These are phyloP conservation scores for Candolleomyces eurysporus DNA, from an alignment of 768 basidiomycete species.

Conservation along the genomic window DNA sequence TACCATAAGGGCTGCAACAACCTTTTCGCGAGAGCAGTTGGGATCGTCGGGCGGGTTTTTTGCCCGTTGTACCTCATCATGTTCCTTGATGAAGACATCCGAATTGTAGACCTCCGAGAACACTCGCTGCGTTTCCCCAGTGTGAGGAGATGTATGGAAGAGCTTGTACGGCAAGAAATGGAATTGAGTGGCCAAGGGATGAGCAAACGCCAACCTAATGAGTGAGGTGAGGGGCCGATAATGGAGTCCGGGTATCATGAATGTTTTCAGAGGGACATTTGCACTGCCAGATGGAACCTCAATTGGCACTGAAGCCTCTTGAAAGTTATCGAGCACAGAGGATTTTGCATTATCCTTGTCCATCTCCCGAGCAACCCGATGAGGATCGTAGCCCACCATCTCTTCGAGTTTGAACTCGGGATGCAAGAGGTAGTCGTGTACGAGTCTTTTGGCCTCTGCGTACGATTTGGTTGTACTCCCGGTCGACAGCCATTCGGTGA, in stretches of 20 bases:
- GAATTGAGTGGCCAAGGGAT: conserved; percentile 17
- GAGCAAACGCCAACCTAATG: conserved; percentile 21
- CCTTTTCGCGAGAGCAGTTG: conserved; percentile 14
- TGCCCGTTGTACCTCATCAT: conserved; percentile 21
- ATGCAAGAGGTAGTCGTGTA: conserved; percentile 13
- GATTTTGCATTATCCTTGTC: conserved; percentile 11
- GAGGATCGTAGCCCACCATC: conserved; percentile 6
- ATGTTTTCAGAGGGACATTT: conserved; percentile 14
- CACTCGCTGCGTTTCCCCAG: conserved; percentile 11
- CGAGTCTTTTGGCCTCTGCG: background rate
- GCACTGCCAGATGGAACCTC: conserved; percentile 22
- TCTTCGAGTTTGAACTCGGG: conserved; percentile 13
- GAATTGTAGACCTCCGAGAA: conserved; percentile 30
- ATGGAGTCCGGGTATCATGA: conserved; percentile 24
- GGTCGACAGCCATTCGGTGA: conserved; percentile 8
- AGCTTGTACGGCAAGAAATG: conserved; percentile 29
- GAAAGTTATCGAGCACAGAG: conserved; percentile 7
- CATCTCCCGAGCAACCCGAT: conserved; percentile 7
- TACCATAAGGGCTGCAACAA: conserved; percentile 25
- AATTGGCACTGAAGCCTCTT: conserved; percentile 15
- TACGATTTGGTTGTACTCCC: conserved; percentile 4
- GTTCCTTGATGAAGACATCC: conserved; percentile 25
- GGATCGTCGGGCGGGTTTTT: conserved; percentile 18
- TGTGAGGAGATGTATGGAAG: conserved; percentile 9
- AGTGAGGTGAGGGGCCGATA: conserved; percentile 22